Conservation (phyloP, 176 grass and related monocot species). For the Poa pratensis region DNA sequence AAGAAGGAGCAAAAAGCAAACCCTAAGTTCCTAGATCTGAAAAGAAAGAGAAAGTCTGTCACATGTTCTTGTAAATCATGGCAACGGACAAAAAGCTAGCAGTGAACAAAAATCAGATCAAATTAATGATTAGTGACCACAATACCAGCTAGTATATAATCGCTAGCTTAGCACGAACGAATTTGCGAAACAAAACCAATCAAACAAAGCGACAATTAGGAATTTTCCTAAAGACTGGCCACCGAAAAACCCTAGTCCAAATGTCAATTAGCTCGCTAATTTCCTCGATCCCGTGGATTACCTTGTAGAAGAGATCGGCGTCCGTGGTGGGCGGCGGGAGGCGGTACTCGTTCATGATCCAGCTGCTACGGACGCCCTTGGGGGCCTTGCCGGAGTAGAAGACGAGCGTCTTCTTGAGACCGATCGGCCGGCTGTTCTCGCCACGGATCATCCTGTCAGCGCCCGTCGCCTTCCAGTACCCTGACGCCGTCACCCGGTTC, state of each 20-base stretch:
- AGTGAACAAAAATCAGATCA: slow-evolving; percentile 27
- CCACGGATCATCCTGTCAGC: slow-evolving; percentile 83
- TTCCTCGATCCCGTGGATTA: slow-evolving; percentile 10
- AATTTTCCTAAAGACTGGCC: not conserved
- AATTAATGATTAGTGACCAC: slow-evolving; percentile 39
- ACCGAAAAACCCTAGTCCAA: slow-evolving; percentile 38
- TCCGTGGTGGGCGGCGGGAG: slow-evolving; percentile 59
- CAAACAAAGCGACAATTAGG: not conserved
- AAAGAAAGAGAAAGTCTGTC: slow-evolving; percentile 44
- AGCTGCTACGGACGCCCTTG: slow-evolving; percentile 85
- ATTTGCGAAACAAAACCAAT: not conserved
- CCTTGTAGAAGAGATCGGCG: slow-evolving; percentile 72
- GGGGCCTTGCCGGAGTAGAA: slow-evolving; percentile 99
- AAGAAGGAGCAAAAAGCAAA: slow-evolving; percentile 54
- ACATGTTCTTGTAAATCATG: slow-evolving; percentile 46
- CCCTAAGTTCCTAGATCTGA: slow-evolving; percentile 61
- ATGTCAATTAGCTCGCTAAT: not conserved
- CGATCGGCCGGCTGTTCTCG: slow-evolving; percentile 81
- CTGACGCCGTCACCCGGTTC: slow-evolving; percentile 93
- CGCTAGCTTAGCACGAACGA: slow-evolving; percentile 17
- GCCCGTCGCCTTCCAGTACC: slow-evolving; percentile 98
- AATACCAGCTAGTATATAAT: not conserved
- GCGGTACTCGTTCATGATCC: slow-evolving; percentile 99
- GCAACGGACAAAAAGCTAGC: slow-evolving; percentile 46
- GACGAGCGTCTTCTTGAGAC: slow-evolving; percentile 94